Conservation (phyloP, 352 stramenopile genomes). For the Paralagenidium karlingii region DNA sequence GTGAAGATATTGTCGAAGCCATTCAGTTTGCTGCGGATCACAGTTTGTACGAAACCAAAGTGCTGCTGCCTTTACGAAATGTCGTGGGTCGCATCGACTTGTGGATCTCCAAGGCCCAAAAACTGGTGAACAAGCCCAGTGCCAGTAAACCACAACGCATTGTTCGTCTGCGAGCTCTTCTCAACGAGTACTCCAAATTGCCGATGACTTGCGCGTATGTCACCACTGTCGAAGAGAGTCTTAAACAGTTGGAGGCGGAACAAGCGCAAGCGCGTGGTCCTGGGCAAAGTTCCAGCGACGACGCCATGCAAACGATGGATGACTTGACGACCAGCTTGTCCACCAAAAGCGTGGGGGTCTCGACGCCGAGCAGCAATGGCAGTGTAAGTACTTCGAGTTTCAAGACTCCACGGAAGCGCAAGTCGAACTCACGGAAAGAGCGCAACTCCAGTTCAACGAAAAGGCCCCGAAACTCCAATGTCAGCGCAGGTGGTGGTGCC, state of each 20-base stretch:
- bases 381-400: too few species aligned
- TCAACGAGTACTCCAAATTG: conserved; percentile 86
- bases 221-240: conserved; percentile 16
- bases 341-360: neutral
- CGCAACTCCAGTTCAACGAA: too few species aligned
- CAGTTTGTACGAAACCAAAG: conserved; percentile 53
- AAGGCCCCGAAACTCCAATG: too few species aligned
- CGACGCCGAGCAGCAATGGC: too few species aligned
- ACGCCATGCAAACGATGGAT: neutral
- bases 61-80: conserved; percentile 25
- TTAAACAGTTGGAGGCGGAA: too few species aligned
- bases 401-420: conserved; percentile 51
- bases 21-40: conserved; percentile 51
- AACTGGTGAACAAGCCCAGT: conserved; percentile 48
- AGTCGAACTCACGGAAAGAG: conserved; percentile 52
- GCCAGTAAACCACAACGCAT: conserved; percentile 41
- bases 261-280: neutral
- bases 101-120: conserved; percentile 73
- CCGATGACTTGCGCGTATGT: conserved; percentile 46
- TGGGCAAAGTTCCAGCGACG: neutral
- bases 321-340: neutral
- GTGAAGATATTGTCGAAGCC: conserved; percentile 32
- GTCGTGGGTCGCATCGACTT: conserved; percentile 66
- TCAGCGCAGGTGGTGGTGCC: too few species aligned
- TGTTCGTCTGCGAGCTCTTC: conserved; percentile 42